These are phyloP conservation scores for Climacium dendroides DNA, from an alignment of 225 moss, liverwort and hornwort species.

Conservation along the genomic window DNA sequence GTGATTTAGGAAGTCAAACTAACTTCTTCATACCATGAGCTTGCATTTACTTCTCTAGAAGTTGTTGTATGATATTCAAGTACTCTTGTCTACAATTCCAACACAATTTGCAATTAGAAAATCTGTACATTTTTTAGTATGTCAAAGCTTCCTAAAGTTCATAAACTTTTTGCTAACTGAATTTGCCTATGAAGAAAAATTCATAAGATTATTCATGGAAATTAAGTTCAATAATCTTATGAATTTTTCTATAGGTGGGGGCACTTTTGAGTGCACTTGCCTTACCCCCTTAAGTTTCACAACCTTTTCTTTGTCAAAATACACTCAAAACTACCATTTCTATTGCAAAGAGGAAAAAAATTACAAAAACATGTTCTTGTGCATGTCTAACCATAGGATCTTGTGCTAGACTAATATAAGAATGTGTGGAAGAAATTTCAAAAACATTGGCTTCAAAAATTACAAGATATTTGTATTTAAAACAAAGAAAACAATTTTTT, in stretches of 20 bases:
- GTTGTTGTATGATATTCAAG: background rate
- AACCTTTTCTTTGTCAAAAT: rapidly evolving
- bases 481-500: background rate
- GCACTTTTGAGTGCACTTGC: too few relatives aligned
- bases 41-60: background rate
- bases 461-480: background rate
- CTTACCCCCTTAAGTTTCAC: background rate
- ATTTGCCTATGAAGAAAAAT: rapidly evolving
- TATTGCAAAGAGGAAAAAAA: background rate
- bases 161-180: background rate
- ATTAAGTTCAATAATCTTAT: too few relatives aligned
- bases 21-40: background rate
- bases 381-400: too few relatives aligned
- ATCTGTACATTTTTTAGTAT: background rate
- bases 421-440: background rate
- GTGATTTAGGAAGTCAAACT: background rate
- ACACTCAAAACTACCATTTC: background rate
- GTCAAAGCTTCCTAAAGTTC: background rate
- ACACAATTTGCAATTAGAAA: rapidly evolving
- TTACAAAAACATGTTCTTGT: too few relatives aligned
- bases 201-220: background rate
- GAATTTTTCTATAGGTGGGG: too few relatives aligned
- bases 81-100: background rate
- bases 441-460: rapidly evolving
- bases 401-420: background rate